Conservation (phyloP, 768 basidiomycete species). For the Galerina sulciceps region DNA sequence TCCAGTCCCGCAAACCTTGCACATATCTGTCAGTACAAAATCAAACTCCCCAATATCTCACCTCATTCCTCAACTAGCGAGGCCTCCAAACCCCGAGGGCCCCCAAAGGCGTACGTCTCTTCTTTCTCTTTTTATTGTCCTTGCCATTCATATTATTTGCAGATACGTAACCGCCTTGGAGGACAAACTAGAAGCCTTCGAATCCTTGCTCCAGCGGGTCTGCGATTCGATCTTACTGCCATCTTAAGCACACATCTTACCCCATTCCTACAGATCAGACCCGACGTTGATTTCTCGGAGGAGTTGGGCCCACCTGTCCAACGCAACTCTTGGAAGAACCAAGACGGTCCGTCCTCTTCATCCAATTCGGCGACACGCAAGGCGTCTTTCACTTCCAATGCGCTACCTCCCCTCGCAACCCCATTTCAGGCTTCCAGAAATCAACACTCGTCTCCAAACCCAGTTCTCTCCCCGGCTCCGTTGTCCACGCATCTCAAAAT, state of each 20-base stretch:
- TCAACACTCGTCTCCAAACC: neutral
- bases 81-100: constrained; percentile 65
- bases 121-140: neutral
- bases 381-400: constrained; percentile 7
- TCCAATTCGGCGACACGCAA: constrained; percentile 7
- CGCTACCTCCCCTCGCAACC: constrained; percentile 12
- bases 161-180: constrained; percentile 66
- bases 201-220: constrained; percentile 56
- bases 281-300: constrained; percentile 61
- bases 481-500: constrained; percentile 36
- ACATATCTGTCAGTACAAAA: constrained; percentile 57
- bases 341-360: constrained; percentile 5
- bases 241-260: neutral
- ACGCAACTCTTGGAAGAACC: constrained; percentile 65
- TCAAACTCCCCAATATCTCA: neutral
- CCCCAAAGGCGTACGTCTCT: constrained; percentile 63
- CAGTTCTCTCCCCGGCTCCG: constrained; percentile 10
- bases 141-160: neutral
- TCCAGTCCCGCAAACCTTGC: constrained; percentile 52
- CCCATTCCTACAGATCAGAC: constrained; percentile 52
- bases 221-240: neutral
- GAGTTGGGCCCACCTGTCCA: constrained; percentile 66
- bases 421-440: constrained; percentile 16
- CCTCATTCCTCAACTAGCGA: constrained; percentile 41
- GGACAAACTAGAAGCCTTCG: constrained; percentile 60